phyloP scores from a whole-genome alignment of 1,284 basidiomycete genomes.

The Leccinum insolens region DNA sequence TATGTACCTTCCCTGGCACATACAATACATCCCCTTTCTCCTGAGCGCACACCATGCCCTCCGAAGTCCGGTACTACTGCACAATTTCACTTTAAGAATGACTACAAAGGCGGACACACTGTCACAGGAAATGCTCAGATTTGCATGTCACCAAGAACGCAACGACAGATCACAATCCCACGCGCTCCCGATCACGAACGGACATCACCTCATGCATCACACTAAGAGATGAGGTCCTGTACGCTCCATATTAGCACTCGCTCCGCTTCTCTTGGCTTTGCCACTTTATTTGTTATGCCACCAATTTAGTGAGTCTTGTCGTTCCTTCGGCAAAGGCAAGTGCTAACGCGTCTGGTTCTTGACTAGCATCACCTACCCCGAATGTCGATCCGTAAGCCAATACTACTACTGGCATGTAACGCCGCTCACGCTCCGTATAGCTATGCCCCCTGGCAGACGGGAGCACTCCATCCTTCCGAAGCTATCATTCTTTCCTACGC shows the following conservation, averaged over 20 bases:
- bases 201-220: not conserved
- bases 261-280: constrained; percentile 47
- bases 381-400: constrained; percentile 40
- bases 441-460: constrained; percentile 45
- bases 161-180: not conserved
- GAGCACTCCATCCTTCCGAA: constrained; percentile 72
- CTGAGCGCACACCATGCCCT: too few species aligned
- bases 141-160: too few species aligned
- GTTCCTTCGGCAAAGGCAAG: not conserved
- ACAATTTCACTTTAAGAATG: too few species aligned
- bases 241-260: constrained; percentile 46
- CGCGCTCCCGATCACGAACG: not conserved
- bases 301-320: constrained; percentile 45
- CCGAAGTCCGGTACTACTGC: too few species aligned
- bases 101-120: too few species aligned
- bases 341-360: constrained; percentile 1
- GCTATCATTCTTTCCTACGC: constrained; percentile 63
- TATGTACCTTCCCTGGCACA: too few species aligned
- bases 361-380: constrained; percentile 43
- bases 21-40: too few species aligned
- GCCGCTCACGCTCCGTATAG: constrained; percentile 35
- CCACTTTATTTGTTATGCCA: constrained; percentile 45
- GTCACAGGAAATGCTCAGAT: too few species aligned
- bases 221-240: constrained; percentile 42
- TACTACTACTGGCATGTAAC: too few species aligned